Evolutionary conservation across 2,329 filamentous ascomycete genomes (phyloP), one percentile per base, ranked within the genome.

Genomic region (Tolypocladium album): DNA sequence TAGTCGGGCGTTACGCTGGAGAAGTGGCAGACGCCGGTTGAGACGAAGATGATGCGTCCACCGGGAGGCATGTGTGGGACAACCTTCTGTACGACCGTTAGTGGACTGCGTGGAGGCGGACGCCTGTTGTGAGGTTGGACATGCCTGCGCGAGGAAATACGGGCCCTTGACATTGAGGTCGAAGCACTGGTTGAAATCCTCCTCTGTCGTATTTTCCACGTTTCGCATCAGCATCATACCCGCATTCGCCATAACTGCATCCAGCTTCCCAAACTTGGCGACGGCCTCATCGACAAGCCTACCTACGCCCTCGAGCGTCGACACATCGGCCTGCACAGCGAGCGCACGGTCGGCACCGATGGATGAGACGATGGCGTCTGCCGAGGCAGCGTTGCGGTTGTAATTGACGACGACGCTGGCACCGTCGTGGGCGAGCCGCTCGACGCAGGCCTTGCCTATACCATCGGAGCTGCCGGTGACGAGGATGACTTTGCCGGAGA

Each of bases 371-470:
- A 86, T 68, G 34, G 68, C 68, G 9, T 73, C 71, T 7, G 82
- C 74, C 1, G 84, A 82, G 0, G 78, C 71, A 3, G 67, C 64
- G 40, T 82, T 76, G 53, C 52, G 62, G 56, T 61, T 59, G 71
- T 86, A 87, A 71, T 85, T 86, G 66, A 87, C 74, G 58, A 86
- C 74, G 57, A 87, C 79, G 64, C 75, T 80, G 67, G 79, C 80
- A 43, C 84, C 84, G 59, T 80, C 78, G 62, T 75, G 73, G 68
- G 80, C 80, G 58, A 85, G 79, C 60, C 80, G 79, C 60, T 83
- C 76, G 64, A 81, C 82, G 59, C 79, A 80, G 60, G 83, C 82
- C 58, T 78, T 75, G 34, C 83, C 84, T 64, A 87, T 87, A 60
- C 84, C 84, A 63, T 82, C 82, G 58, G 80, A 81, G 61, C 76